Base-by-base conservation (phyloP, 495 filamentous ascomycete genomes). In the Cryomyces minteri region DNA sequence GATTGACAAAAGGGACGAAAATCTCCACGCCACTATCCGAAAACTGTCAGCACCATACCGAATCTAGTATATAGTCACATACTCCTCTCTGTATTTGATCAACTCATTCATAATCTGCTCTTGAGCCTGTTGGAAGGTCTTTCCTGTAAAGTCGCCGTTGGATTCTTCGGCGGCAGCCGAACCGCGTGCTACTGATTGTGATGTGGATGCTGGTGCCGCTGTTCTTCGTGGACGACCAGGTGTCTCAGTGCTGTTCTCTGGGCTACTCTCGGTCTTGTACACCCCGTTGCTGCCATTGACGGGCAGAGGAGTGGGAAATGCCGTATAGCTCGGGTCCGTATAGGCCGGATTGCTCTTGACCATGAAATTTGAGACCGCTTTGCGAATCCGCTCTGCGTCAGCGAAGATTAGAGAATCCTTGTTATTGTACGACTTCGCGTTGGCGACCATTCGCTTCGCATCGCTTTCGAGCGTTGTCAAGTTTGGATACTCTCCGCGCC, bases 91-190 rank as follows among this genome's bases (percentile, higher is more conserved):
- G 46, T 77, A 68, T 25, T 70, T 66, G 8, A 84, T 67, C 43
- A 85, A 49, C 49, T 82, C 79, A 31, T 72, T 68, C 0, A 92
- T 64, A 31, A 92, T 77, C 63, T 82, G 80, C 47, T 88, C 82
- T 56, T 92, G 84, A 0, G 83, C 84, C 48, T 83, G 67, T 52
- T 86, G 82, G 53, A 92, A 82, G 18, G 53, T 76, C 42, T 82
- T 72, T 38, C 76, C 34, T 38, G 9, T 38, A 38, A 10, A 38
- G 9, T 14, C 12, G 9, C 9, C 34, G 3, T 9, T 14, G 34
- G 9, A 9, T 38, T 38, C 34, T 25, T 25, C 18, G 18, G 18
- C 18, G 18, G 18, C 18, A 9, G 34, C 34, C 9, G 9, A 14
- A 14, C 12, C 12, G 34, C 34, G 34, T 2, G 34, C 34, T 10